These are phyloP conservation scores for Thamnidium elegans DNA, from an alignment of 192 early-diverging fungal genomes.

Conservation along the genomic window DNA sequence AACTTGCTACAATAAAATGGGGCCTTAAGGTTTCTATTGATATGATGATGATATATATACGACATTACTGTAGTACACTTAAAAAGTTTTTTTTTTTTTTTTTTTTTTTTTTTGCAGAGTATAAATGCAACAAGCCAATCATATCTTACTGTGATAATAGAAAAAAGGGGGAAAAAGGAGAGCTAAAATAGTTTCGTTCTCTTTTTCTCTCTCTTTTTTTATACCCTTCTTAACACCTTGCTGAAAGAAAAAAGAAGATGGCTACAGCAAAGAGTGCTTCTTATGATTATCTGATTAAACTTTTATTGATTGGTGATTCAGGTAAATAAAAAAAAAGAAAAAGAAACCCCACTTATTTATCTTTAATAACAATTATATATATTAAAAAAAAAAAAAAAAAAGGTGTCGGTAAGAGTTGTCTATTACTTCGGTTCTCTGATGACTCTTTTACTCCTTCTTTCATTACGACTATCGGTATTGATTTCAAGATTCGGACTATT, in stretches of 20 bases:
- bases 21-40: no score
- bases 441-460: conserved; percentile 99
- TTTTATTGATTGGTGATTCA: conserved; percentile 96
- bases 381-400: background rate
- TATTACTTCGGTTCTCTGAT: conserved; percentile 96
- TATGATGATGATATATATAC: no score
- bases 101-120: no score
- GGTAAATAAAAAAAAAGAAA: conserved; percentile 53
- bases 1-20: no score
- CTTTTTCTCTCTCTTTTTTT: background rate
- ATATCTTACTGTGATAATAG: no score
- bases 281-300: conserved; percentile 99
- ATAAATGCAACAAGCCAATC: no score
- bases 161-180: conserved; percentile 1
- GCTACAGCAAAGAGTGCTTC: conserved; percentile 76
- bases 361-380: background rate
- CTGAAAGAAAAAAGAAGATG: conserved; percentile 2
- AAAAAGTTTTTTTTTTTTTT: no score
- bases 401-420: conserved; percentile 97
- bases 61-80: no score
- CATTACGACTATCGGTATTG: conserved; percentile 99
- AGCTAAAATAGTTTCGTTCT: background rate
- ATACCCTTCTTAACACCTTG: background rate
- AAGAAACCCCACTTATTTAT: background rate
- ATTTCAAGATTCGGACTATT: conserved; percentile 99